Base-by-base conservation (phyloP, 1,139 yeast genomes). In the Yamadazyma membranifaciens region DNA sequence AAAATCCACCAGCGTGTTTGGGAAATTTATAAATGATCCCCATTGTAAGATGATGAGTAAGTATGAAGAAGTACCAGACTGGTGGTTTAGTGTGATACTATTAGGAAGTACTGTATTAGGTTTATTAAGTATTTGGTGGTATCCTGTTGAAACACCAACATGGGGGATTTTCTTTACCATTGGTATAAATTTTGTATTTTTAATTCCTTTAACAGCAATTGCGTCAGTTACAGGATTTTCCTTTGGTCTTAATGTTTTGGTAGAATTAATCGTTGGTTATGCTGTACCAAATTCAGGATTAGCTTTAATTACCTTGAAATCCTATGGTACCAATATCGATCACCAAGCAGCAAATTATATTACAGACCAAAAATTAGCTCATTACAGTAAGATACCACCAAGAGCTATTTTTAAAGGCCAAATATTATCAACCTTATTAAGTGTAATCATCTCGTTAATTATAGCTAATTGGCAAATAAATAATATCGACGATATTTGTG, bases 261-360 rank as follows among this genome's bases (percentile, higher is more conserved):
- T 78, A 28, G 85, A 81, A 55, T 62, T 81, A 49, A 72, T 81
- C 42, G 69, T 78, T 31, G 87, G 87, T 12, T 79, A 80, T 48
- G 81, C 83, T 1, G 52, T 81, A 24, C 86, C 85, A 13, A 83
- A 83, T 40, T 78, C 80, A 36, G 82, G 82, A 25, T 62, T 69
- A 38, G 86, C 86, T 1, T 60, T 80, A 45, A 80, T 77, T 69
- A 69, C 78, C 10, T 63, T 80, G 49, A 80, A 81, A 54, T 78
- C 82, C 4, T 71, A 69, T 46, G 86, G 85, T 13, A 71, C 73
- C 45, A 80, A 78, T 54, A 77, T 79, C 45, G 79, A 74, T 56
- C 75, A 74, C 6, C 85, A 80, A 57, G 83, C 85, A n/a, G 77
- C 78, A 33, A 69, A 67, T 50, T 81, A 74, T 57, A 65, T 78